A percentile compares a stretch with the other conserved stretches of the same genome.
Conservation (phyloP, 257 asterid genomes). For the Cruciata laevipes region DNA sequence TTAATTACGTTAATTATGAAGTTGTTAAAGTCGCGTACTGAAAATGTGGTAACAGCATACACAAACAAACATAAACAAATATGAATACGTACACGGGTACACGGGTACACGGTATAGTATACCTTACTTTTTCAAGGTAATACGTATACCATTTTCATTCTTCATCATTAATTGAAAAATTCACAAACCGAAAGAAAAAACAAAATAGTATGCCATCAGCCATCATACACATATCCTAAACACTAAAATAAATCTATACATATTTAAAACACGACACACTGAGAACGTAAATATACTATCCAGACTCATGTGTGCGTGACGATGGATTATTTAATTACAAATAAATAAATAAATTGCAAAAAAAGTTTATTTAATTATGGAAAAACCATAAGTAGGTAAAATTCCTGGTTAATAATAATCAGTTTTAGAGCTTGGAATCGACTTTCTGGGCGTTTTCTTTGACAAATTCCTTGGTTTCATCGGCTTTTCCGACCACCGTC, state of each 20-base stretch:
- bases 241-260: neutral
- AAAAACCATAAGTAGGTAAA: neutral
- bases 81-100: neutral
- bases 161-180: neutral
- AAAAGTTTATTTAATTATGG: neutral
- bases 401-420: neutral
- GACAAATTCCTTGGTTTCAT: constrained; percentile 37
- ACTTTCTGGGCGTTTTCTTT: constrained; percentile 30
- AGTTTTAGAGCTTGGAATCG: constrained; percentile 15
- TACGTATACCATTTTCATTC: neutral
- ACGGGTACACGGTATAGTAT: no score
- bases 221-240: neutral
- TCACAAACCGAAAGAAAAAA: neutral
- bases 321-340: neutral
- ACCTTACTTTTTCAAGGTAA: neutral
- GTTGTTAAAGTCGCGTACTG: neutral
- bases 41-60: neutral
- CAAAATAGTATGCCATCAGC: neutral
- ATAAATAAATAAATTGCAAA: neutral
- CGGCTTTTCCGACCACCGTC: constrained; percentile 43
- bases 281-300: neutral
- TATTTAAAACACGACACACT: neutral
- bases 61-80: neutral
- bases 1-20: no score
- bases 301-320: neutral